These are phyloP conservation scores for Leccinum ponderosum DNA, from an alignment of 1,284 basidiomycete species.

Conservation along the genomic window DNA sequence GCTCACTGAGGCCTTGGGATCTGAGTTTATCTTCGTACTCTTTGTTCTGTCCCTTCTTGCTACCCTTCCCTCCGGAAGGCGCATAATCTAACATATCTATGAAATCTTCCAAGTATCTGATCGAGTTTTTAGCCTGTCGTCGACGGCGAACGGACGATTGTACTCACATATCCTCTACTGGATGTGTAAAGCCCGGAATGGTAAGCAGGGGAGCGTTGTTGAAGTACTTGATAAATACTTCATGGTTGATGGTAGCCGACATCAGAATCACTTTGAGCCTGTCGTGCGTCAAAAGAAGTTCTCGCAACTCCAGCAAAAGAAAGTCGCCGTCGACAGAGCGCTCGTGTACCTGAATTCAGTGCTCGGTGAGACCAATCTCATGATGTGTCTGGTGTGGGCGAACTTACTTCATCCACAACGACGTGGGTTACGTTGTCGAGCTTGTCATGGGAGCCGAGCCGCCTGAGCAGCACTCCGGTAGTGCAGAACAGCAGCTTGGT, in stretches of 20 bases:
- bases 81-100: slow-evolving; percentile 55
- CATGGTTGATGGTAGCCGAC: slow-evolving; percentile 90
- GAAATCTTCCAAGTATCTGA: slow-evolving; percentile 81
- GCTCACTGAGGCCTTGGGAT: slow-evolving; percentile 54
- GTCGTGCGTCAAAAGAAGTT: slow-evolving; percentile 70
- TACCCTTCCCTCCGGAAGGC: slow-evolving; percentile 33
- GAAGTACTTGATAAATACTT: slow-evolving; percentile 83
- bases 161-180: slow-evolving; percentile 73
- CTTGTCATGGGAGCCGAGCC: slow-evolving; percentile 75
- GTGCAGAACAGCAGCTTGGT: slow-evolving; percentile 91
- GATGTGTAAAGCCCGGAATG: slow-evolving; percentile 85
- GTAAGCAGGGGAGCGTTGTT: slow-evolving; percentile 76
- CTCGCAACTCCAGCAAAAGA: slow-evolving; percentile 82
- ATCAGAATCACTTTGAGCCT: slow-evolving; percentile 83
- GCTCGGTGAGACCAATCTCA: slow-evolving; percentile 5
- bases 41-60: slow-evolving; percentile 41
- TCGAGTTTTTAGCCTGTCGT: background rate
- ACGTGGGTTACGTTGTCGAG: slow-evolving; percentile 80
- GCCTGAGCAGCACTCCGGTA: slow-evolving; percentile 86
- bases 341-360: slow-evolving; percentile 71
- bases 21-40: slow-evolving; percentile 56
- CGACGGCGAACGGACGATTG: background rate
- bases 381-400: background rate
- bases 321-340: slow-evolving; percentile 91
- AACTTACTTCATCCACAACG: slow-evolving; percentile 83